These are phyloP conservation scores for Orbilia blumenaviensis DNA, from an alignment of 2,329 filamentous ascomycete genomes.

Conservation along the genomic window DNA sequence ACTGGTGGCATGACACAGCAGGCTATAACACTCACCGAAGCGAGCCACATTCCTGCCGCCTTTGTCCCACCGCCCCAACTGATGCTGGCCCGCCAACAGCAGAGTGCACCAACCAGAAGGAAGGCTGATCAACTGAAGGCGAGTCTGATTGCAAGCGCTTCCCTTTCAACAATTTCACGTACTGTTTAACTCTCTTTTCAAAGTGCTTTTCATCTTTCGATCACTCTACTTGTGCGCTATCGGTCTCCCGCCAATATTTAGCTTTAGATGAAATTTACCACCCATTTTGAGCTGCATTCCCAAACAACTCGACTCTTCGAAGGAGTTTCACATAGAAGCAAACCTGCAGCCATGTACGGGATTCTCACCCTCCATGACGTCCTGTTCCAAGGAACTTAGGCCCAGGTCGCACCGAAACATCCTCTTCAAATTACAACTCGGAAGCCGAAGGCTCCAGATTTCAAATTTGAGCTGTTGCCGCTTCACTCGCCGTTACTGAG, in stretches of 20 bases:
- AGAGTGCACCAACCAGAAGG: conserved; percentile 59
- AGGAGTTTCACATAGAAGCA: background rate
- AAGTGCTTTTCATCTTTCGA: conserved; percentile 62
- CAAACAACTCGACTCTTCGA: background rate
- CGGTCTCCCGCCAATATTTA: background rate
- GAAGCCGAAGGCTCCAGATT: background rate
- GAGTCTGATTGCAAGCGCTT: conserved; percentile 61
- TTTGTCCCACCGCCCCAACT: conserved; percentile 60
- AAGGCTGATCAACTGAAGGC: conserved; percentile 58
- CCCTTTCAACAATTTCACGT: conserved; percentile 62
- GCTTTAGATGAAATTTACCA: conserved; percentile 1
- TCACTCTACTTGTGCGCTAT: background rate
- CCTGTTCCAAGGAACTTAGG: background rate
- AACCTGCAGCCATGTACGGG: background rate
- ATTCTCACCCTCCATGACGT: background rate
- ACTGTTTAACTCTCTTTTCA: conserved; percentile 62
- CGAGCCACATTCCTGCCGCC: conserved; percentile 60
- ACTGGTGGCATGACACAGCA: conserved; percentile 57
- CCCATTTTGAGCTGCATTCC: background rate
- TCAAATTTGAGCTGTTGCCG: conserved; percentile 60
- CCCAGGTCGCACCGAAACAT: background rate
- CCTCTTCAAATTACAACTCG: background rate
- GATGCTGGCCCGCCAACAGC: conserved; percentile 60
- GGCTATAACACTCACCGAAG: conserved; percentile 61
- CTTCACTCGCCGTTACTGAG: conserved; percentile 62